phyloP scores from a whole-genome alignment of 495 filamentous ascomycete genomes.

The Lasiosphaeria hispida region DNA sequence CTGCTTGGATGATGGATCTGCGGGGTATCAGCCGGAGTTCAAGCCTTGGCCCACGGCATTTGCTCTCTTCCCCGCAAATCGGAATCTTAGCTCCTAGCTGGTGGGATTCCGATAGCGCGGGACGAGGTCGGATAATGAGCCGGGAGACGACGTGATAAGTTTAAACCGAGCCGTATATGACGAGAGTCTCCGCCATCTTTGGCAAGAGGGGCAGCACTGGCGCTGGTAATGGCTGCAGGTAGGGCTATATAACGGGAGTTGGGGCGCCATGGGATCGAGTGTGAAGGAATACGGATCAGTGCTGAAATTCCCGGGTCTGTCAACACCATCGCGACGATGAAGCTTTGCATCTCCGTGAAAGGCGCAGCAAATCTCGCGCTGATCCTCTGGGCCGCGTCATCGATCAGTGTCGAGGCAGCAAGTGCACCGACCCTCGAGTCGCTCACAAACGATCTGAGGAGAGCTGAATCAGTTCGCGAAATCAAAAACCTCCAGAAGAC shows the following conservation, averaged over 20 bases:
- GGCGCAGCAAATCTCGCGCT: background rate
- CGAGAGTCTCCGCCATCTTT: background rate
- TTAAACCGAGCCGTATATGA: background rate
- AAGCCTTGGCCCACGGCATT: background rate
- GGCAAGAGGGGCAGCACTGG: background rate
- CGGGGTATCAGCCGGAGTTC: background rate
- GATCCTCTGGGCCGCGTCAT: background rate
- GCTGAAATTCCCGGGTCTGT: background rate
- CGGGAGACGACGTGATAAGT: background rate
- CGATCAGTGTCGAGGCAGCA: background rate
- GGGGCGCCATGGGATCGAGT: background rate
- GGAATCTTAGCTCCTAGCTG: background rate
- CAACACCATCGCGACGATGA: background rate
- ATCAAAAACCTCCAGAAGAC: conserved; percentile 21
- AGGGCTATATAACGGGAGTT: background rate
- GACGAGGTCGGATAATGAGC: conserved; percentile 1
- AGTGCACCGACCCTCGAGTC: conserved; percentile 1
- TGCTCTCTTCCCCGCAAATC: conserved; percentile 1
- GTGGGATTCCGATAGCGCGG: background rate
- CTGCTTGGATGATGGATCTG: background rate
- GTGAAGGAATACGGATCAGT: no score
- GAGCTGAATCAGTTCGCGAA: conserved; percentile 23
- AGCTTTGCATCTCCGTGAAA: background rate
- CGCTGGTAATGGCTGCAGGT: background rate
- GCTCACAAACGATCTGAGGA: conserved; percentile 3